Evolutionary conservation across 2,329 filamentous ascomycete species (phyloP).

Genomic region (Phaeophleospora eucalypticola): DNA sequence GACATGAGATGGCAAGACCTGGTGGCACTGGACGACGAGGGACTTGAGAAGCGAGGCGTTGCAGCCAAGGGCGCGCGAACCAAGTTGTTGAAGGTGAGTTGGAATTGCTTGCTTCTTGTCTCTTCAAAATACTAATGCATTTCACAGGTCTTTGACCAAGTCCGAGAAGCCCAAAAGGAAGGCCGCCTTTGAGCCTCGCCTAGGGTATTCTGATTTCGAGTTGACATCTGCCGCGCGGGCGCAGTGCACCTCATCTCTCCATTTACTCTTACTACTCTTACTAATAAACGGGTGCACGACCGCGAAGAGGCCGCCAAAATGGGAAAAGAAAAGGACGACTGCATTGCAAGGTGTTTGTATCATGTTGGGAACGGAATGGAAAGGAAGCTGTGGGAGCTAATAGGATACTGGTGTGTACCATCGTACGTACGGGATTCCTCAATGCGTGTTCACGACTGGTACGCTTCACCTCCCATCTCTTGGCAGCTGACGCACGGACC

Average conservation of each 20-base stretch:
- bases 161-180: constrained; percentile 59
- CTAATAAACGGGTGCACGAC: constrained; percentile 1
- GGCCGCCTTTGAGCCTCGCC: constrained; percentile 27
- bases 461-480: too few relatives aligned
- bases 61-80: constrained; percentile 90
- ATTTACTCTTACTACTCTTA: not conserved
- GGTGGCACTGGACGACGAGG: constrained; percentile 86
- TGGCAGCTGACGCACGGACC: not conserved
- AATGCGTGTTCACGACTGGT: not conserved
- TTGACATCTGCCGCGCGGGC: constrained; percentile 13
- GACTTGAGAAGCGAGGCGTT: constrained; percentile 85
- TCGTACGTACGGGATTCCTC: not conserved
- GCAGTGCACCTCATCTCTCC: not conserved
- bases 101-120: not conserved
- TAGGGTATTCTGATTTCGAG: constrained; percentile 7
- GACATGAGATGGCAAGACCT: constrained; percentile 95
- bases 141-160: constrained; percentile 81
- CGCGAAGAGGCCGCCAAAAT: not conserved
- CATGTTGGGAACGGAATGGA: not conserved
- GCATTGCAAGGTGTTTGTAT: constrained; percentile 7
- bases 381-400: not conserved
- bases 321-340: not conserved
- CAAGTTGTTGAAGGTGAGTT: constrained; percentile 89
- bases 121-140: constrained; percentile 29
- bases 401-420: constrained; percentile 6